A percentile compares a stretch with the other conserved stretches of the same genome.
Conservation (phyloP, 768 basidiomycete genomes). For the Russula compacta region DNA sequence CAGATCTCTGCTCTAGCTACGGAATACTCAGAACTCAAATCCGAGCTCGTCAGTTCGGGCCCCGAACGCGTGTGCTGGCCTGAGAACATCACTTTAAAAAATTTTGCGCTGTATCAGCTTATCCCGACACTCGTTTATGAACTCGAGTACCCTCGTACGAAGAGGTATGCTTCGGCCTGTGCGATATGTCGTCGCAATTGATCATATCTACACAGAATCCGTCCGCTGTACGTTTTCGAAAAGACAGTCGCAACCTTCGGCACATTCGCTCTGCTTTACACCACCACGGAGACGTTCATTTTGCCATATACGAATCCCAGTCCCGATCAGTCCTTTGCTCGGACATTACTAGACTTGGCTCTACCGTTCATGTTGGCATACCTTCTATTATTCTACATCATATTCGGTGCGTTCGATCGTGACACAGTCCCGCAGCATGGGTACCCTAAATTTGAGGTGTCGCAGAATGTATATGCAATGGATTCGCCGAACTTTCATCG, state of each 20-base stretch:
- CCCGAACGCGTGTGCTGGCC: slow-evolving; percentile 68
- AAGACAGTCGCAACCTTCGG: slow-evolving; percentile 84
- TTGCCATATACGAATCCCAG: slow-evolving; percentile 66
- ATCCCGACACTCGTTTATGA: slow-evolving; percentile 94
- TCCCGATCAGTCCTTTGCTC: slow-evolving; percentile 59
- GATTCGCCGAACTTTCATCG: slow-evolving; percentile 88
- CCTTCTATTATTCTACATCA: slow-evolving; percentile 76
- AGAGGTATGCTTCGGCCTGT: slow-evolving; percentile 41
- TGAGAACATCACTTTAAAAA: slow-evolving; percentile 68
- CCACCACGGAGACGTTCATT: slow-evolving; percentile 92
- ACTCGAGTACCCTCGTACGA: slow-evolving; percentile 89
- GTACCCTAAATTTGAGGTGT: slow-evolving; percentile 7
- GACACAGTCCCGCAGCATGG: not conserved
- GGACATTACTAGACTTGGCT: slow-evolving; percentile 75
- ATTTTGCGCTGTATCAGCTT: slow-evolving; percentile 80
- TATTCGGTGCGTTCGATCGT: slow-evolving; percentile 49
- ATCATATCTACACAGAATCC: slow-evolving; percentile 35
- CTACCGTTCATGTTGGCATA: slow-evolving; percentile 93
- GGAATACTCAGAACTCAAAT: slow-evolving; percentile 66
- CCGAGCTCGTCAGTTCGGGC: slow-evolving; percentile 68
- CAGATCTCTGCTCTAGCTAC: slow-evolving; percentile 60
- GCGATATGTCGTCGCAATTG: not conserved
- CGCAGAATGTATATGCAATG: slow-evolving; percentile 92
- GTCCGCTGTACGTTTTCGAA: slow-evolving; percentile 68
- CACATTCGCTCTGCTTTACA: slow-evolving; percentile 88